A percentile compares a stretch with the other conserved stretches of the same genome.
These are phyloP conservation scores for Phaeosphaeriaceae sp. DNA, from an alignment of 2,329 filamentous ascomycete genomes.

Conservation along the genomic window DNA sequence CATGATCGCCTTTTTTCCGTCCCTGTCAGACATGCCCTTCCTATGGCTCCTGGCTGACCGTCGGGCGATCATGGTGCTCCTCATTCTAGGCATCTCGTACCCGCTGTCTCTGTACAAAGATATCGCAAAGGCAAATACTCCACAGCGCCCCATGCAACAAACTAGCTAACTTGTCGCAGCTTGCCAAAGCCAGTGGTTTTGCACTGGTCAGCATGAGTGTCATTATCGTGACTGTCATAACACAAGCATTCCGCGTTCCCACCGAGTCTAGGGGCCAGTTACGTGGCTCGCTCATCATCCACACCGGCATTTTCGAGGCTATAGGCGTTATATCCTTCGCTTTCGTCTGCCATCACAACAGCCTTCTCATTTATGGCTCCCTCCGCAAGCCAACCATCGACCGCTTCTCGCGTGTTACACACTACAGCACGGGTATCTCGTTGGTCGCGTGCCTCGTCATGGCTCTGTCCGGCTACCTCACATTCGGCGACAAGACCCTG, in stretches of 20 bases:
- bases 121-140: constrained; percentile 76
- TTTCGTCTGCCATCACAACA: constrained; percentile 89
- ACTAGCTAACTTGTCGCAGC: constrained; percentile 59
- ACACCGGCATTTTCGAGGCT: constrained; percentile 89
- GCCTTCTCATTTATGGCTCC: constrained; percentile 95
- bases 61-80: constrained; percentile 84
- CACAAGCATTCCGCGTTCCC: constrained; percentile 80
- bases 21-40: constrained; percentile 73
- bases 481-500: constrained; percentile 88
- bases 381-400: constrained; percentile 93
- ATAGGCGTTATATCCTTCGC: constrained; percentile 97
- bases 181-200: constrained; percentile 94
- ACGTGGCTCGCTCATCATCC: constrained; percentile 75
- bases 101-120: constrained; percentile 93
- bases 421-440: constrained; percentile 89
- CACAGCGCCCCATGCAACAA: constrained; percentile 13
- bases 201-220: constrained; percentile 92
- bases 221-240: constrained; percentile 86
- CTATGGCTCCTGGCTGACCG: constrained; percentile 83
- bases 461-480: constrained; percentile 88
- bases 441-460: constrained; percentile 90
- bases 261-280: constrained; percentile 75
- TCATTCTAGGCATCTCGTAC: constrained; percentile 84
- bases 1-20: constrained; percentile 80
- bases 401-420: constrained; percentile 90